Base-by-base conservation (phyloP, 257 asterid genomes). In the Echites panduratus region DNA sequence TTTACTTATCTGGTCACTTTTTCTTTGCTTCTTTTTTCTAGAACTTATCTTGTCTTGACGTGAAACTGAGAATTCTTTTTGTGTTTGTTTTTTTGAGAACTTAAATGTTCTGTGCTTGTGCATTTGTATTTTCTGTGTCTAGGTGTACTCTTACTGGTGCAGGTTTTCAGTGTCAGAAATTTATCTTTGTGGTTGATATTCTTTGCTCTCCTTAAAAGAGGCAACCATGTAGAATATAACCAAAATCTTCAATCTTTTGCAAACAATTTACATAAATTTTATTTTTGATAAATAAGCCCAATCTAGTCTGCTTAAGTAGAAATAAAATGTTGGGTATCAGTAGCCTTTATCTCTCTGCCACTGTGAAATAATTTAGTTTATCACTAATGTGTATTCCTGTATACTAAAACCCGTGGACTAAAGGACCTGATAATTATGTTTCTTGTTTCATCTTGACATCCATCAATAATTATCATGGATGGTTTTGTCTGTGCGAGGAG, bases 1-100 rank as follows among this genome's bases (percentile, higher is more conserved):
- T 57, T 24, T 24, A 20, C 14, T 24, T 26, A 32, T 19, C 24
- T 8, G 65, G 29, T 19, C 19, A 16, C 17, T 16, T 50, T 5
- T 69, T 26, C 67, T 62, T 44, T 61, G 38, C 69, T 63, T 62
- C 50, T 16, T 63, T 35, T 62, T 56, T 57, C 20, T 49, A 22
- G 38, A 56, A 20, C 67, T 1, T 64, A 54, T 71, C 35, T 73
- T 16, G 54, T 43, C 38, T 66, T 49, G 52, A 22, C 19, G 22
- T 49, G 65, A 64, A n/a, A 35, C 0, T n/a, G 26, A 26, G 66
- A 62, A 7, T 16, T 11, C 5, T 9, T 26, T 4, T 24, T 35
- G 38, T 32, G 38, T 32, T 32, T 32, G 38, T 16, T 29, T 11
- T 27, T 61, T 27, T 61, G 66, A 6, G 20, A 29, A 7, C n/a